Conservation (phyloP, 352 stramenopile genomes). For the Plasmopara muralis region DNA sequence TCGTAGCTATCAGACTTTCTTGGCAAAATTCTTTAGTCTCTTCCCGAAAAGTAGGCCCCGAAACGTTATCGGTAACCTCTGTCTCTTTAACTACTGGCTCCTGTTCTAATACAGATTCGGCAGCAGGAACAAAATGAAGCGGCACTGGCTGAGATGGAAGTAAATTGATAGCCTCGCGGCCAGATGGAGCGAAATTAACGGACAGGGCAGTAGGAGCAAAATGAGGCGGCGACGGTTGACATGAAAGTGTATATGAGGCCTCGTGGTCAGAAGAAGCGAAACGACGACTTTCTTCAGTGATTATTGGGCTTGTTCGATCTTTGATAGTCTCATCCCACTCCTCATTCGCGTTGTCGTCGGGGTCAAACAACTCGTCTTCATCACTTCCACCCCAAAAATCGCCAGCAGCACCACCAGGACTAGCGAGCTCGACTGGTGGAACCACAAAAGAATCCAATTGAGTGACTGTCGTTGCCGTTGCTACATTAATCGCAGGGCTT, state of each 20-base stretch:
- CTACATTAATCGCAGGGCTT: neutral
- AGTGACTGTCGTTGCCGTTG: constrained; percentile 6
- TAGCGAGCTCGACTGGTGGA: constrained; percentile 26
- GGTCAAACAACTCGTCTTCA: constrained; percentile 52
- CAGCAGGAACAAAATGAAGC: constrained; percentile 1
- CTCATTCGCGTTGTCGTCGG: constrained; percentile 45
- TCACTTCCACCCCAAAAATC: constrained; percentile 62
- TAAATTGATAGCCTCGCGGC: constrained; percentile 8
- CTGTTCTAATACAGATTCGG: constrained; percentile 1
- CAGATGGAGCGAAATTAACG: neutral
- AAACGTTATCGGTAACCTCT: constrained; percentile 3
- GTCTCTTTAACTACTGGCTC: constrained; percentile 4
- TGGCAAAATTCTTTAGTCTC: constrained; percentile 2
- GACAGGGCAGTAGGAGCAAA: neutral
- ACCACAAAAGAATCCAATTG: constrained; percentile 7
- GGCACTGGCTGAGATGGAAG: constrained; percentile 8
- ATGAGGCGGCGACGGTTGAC: constrained; percentile 7
- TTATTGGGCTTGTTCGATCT: constrained; percentile 3
- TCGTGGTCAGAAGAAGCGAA: constrained; percentile 7
- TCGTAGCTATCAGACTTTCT: constrained; percentile 3
- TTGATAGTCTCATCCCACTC: constrained; percentile 30
- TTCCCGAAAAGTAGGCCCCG: constrained; percentile 3
- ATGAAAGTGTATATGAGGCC: constrained; percentile 8
- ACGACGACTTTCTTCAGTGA: constrained; percentile 7
- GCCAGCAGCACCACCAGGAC: constrained; percentile 28